These are phyloP conservation scores for Magnusiomyces magnusii DNA, from an alignment of 1,139 yeast species.

Conservation along the genomic window DNA sequence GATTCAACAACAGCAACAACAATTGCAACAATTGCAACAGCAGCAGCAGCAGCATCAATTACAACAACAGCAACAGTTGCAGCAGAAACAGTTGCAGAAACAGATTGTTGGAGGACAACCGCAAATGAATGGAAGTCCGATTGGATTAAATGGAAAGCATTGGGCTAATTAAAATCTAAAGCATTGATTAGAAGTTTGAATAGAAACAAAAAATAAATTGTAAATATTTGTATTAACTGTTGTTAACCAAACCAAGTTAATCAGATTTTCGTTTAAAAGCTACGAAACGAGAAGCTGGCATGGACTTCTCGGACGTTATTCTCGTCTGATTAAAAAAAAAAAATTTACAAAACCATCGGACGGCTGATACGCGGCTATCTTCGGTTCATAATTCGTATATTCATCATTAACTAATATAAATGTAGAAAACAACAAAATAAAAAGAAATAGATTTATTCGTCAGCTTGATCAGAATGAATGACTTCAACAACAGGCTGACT, in stretches of 20 bases:
- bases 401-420: too few relatives aligned
- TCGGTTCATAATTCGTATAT: too few relatives aligned
- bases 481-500: constrained; percentile 17
- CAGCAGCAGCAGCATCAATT: background rate
- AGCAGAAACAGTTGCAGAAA: background rate
- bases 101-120: background rate
- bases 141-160: background rate
- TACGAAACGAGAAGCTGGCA: too few relatives aligned
- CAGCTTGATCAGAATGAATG: constrained; percentile 14
- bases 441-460: too few relatives aligned
- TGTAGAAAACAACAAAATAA: too few relatives aligned
- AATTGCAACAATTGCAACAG: background rate
- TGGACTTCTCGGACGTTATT: too few relatives aligned
- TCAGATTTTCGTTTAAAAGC: too few relatives aligned
- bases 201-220: background rate
- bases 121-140: background rate
- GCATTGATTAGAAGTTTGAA: background rate
- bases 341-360: too few relatives aligned
- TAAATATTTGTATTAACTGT: too few relatives aligned
- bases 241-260: too few relatives aligned
- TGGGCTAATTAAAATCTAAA: background rate
- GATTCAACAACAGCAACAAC: background rate
- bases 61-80: background rate
- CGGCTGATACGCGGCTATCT: too few relatives aligned
- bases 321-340: too few relatives aligned